phyloP scores from a whole-genome alignment of 2,329 filamentous ascomycete species.

The Verticillium isaacii region DNA sequence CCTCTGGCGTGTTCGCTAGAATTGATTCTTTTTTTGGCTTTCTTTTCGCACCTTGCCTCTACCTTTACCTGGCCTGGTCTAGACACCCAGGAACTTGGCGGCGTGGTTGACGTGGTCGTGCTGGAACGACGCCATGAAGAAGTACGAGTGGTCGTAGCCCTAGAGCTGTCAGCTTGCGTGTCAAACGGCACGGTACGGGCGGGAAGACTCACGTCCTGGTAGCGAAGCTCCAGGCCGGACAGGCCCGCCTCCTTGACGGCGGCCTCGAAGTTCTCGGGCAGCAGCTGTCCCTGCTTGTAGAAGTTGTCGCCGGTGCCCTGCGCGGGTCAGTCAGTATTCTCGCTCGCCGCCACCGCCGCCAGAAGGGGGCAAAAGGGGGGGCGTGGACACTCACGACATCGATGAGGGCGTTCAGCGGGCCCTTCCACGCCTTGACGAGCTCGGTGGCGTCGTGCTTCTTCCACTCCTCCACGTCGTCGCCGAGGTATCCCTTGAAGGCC shows the following conservation, averaged over 20 bases:
- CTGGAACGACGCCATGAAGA: conserved; percentile 86
- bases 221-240: conserved; percentile 69
- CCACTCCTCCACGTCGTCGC: conserved; percentile 72
- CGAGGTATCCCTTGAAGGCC: conserved; percentile 88
- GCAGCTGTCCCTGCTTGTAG: conserved; percentile 87
- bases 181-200: not conserved
- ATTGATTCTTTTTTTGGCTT: not conserved
- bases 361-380: not conserved
- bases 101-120: conserved; percentile 90
- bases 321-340: not conserved
- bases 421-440: conserved; percentile 71
- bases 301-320: conserved; percentile 92
- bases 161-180: not conserved
- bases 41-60: not conserved
- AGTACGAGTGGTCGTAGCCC: conserved; percentile 97
- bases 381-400: conserved; percentile 68
- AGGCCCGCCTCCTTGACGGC: conserved; percentile 74
- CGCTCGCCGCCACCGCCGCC: too few relatives aligned
- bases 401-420: conserved; percentile 70
- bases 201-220: conserved; percentile 60
- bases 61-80: not conserved
- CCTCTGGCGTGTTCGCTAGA: not conserved
- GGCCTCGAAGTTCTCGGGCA: conserved; percentile 86
- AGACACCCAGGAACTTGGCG: conserved; percentile 67
- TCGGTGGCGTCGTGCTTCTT: conserved; percentile 89